These are phyloP conservation scores for Nicotiana tomentosiformis DNA, from an alignment of 257 asterid genomes.

Conservation along the genomic window DNA sequence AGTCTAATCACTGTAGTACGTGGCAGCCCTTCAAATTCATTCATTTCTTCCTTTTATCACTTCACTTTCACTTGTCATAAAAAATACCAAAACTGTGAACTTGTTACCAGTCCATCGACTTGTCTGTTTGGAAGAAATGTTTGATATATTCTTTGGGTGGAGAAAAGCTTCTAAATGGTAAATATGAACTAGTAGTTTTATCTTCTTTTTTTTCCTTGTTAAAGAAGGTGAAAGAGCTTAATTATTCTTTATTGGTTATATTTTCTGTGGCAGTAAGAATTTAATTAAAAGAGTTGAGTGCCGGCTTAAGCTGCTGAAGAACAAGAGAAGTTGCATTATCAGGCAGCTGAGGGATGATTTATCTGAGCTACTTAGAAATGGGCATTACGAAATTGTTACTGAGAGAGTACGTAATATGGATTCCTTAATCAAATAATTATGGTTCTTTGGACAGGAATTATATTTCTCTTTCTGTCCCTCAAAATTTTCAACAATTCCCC, in stretches of 20 bases:
- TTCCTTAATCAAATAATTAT: not conserved
- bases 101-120: not conserved
- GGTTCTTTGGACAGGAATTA: not conserved
- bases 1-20: not conserved
- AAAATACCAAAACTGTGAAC: not conserved
- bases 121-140: slow-evolving; percentile 22
- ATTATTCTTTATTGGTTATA: not conserved
- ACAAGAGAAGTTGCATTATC: slow-evolving; percentile 49
- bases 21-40: slow-evolving; percentile 1
- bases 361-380: slow-evolving; percentile 57
- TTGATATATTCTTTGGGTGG: slow-evolving; percentile 71
- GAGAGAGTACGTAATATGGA: slow-evolving; percentile 37
- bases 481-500: not conserved
- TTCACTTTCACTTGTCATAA: not conserved
- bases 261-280: slow-evolving; percentile 14
- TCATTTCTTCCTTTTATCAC: not conserved
- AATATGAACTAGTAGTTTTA: not conserved
- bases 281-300: slow-evolving; percentile 51
- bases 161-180: slow-evolving; percentile 89
- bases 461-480: not conserved
- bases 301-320: slow-evolving; percentile 61
- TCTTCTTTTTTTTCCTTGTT: not conserved
- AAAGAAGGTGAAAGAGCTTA: not conserved
- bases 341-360: slow-evolving; percentile 54
- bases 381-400: slow-evolving; percentile 45